Base-by-base conservation (phyloP, 1,284 basidiomycete genomes). In the Microbotryum intermedium region DNA sequence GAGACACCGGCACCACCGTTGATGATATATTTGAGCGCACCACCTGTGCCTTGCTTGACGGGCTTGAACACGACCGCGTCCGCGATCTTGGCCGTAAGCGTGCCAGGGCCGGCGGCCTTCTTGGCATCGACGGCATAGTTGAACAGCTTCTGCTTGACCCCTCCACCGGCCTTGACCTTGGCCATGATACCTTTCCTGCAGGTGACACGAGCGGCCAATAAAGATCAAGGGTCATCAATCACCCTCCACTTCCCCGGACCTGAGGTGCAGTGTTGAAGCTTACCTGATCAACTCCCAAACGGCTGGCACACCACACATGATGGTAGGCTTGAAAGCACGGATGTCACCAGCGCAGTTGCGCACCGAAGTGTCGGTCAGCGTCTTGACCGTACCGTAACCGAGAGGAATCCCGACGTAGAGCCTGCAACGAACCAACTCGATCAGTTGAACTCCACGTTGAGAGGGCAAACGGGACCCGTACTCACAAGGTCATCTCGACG, bases 271-370 rank as follows among this genome's bases (percentile, higher is more conserved):
- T 39, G 11, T 23, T 53, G 20, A 49, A 45, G 34, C 45, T 58
- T 20, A 51, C 45, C 20, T 48, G 34, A 39, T 95, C 52, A 74
- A 70, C 69, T 77, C 76, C 76, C 76, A 77, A 5, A 77, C 76
- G 2, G 89, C 88, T 4, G 91, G 93, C 1, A 95, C 92, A 62
- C 90, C 92, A 45, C 39, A 48, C 60, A 67, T 58, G 75, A 94
- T 83, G 42, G 83, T 81, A 0, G 93, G 94, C 57, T 80, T 77
- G 79, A 93, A 89, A 39, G 85, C 82, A 60, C 81, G 79, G 71
- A 97, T 84, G 74, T 97, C 93, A 44, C 92, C 91, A 64, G 85
- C 81, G 78, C 90, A 97, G 61, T 91, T 85, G 60, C 89, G 83
- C n/a, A 94, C 90, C 26, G 84, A 88, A 3, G 84, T 83, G 72